Base-by-base conservation (phyloP, 225 moss, liverwort and hornwort genomes). In the Bryoerythrophyllum caledonicum region DNA sequence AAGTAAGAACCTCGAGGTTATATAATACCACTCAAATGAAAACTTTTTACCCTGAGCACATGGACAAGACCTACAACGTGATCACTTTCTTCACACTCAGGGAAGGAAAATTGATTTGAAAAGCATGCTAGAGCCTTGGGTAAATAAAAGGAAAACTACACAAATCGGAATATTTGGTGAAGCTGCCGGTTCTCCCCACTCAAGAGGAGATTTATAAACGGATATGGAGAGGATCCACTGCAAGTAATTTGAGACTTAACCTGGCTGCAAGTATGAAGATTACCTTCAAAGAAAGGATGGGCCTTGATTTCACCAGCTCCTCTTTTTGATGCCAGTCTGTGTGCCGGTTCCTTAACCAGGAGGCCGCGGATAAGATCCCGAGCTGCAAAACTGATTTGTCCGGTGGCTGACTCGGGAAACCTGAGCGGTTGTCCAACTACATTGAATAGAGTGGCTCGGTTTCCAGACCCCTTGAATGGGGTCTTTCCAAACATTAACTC, bases 241-340 rank as follows among this genome's bases (percentile, higher is more conserved):
- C 34, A 54, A 44, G 37, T 19, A 40, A 46, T 53, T 60, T 65
- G 70, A 23, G 19, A 46, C 55, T 24, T 9, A 20, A 60, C n/a
- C 27, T 62, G 60, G 43, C 28, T 66, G 53, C 15, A 35, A 65
- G 30, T 21, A 57, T 66, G 54, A 1, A 23, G 57, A 61, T 48
- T 80, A 81, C 92, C 86, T 76, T 96, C 94, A 69, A 96, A 96
- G 82, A 96, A 96, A 0, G 94, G 91, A 77, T 96, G 96, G 54
- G 92, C 90, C 84, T 96, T 96, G 76, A 96, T 88, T 79, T 96
- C 96, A 38, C 92, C 86, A 32, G 96, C 92, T 73, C 96, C 96
- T 86, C 96, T 82, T 69, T 90, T 94, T 59, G 80, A 94, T 55
- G 90, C 96, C 56, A 96, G 79, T 19, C 96, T 91, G 76, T 92